phyloP scores from a whole-genome alignment of 192 early-diverging fungal species.

The Coemansia sp. region DNA sequence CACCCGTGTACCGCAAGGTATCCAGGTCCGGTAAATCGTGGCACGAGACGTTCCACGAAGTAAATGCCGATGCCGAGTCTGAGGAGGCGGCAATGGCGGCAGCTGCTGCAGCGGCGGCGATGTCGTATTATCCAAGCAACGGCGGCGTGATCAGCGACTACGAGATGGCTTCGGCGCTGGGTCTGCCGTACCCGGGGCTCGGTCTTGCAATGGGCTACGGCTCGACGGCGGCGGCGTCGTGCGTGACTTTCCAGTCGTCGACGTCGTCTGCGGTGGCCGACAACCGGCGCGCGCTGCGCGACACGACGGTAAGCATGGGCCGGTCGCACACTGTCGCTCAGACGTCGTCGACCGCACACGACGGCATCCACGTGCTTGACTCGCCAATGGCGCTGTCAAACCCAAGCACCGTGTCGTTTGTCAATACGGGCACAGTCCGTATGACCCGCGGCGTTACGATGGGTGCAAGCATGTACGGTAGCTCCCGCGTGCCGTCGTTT shows the following conservation, averaged over 20 bases:
- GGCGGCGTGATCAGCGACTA: constrained; percentile 35
- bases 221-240: constrained; percentile 28
- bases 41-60: constrained; percentile 51
- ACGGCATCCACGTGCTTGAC: neutral
- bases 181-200: constrained; percentile 34
- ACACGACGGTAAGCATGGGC: neutral
- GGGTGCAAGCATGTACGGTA: constrained; percentile 23
- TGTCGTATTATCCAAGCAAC: constrained; percentile 2
- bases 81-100: constrained; percentile 5
- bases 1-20: constrained; percentile 47
- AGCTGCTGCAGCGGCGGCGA: too few species aligned
- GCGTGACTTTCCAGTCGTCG: constrained; percentile 46
- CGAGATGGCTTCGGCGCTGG: constrained; percentile 42
- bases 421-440: constrained; percentile 27
- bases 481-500: constrained; percentile 12
- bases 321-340: neutral
- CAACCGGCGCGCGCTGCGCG: constrained; percentile 8
- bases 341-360: neutral
- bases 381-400: constrained; percentile 16
- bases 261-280: constrained; percentile 10
- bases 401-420: constrained; percentile 38
- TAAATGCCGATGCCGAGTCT: constrained; percentile 33
- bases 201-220: constrained; percentile 10
- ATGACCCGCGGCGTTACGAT: constrained; percentile 34
- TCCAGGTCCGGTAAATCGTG: constrained; percentile 44